Evolutionary conservation across 192 early-diverging fungal genomes (phyloP).

Genomic region (Gamsiella multidivaricata): DNA sequence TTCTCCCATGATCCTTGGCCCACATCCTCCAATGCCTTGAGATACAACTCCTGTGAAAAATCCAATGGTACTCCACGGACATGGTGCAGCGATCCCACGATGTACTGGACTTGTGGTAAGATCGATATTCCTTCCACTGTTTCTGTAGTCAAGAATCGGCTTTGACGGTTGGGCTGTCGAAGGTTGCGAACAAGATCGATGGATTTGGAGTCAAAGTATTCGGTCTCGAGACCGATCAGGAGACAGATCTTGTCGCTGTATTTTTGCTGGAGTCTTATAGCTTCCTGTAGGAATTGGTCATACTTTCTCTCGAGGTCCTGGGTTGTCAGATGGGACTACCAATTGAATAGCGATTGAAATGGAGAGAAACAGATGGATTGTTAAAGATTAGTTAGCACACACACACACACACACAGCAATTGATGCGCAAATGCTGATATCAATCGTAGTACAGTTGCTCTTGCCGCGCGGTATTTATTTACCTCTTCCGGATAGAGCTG

Average conservation of each 20-base stretch:
- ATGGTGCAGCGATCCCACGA: slow-evolving; percentile 96
- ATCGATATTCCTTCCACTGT: too few relatives aligned
- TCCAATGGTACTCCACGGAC: slow-evolving; percentile 85
- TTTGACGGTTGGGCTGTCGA: slow-evolving; percentile 40
- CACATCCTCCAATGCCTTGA: slow-evolving; percentile 55
- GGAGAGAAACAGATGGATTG: too few relatives aligned
- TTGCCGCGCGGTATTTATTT: neutral
- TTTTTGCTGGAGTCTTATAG: slow-evolving; percentile 72
- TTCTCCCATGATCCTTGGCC: slow-evolving; percentile 41
- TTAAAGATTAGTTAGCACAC: too few relatives aligned
- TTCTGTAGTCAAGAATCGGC: too few relatives aligned
- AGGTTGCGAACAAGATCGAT: slow-evolving; percentile 64
- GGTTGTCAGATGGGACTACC: slow-evolving; percentile 72
- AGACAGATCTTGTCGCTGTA: slow-evolving; percentile 76
- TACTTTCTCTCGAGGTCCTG: slow-evolving; percentile 72
- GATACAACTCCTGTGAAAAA: slow-evolving; percentile 74
- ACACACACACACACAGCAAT: too few relatives aligned
- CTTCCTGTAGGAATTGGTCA: slow-evolving; percentile 76
- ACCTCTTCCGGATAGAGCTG: slow-evolving; percentile 97
- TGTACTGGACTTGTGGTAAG: slow-evolving; percentile 75
- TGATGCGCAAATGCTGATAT: too few relatives aligned
- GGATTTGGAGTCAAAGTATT: slow-evolving; percentile 58
- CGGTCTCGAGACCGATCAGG: slow-evolving; percentile 92
- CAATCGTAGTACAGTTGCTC: too few relatives aligned
- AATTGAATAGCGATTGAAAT: neutral